Evolutionary conservation across 73 alveolate genomes (phyloP), one percentile per base, ranked within the genome.

Genomic region (Tetrahymena elliotti): DNA sequence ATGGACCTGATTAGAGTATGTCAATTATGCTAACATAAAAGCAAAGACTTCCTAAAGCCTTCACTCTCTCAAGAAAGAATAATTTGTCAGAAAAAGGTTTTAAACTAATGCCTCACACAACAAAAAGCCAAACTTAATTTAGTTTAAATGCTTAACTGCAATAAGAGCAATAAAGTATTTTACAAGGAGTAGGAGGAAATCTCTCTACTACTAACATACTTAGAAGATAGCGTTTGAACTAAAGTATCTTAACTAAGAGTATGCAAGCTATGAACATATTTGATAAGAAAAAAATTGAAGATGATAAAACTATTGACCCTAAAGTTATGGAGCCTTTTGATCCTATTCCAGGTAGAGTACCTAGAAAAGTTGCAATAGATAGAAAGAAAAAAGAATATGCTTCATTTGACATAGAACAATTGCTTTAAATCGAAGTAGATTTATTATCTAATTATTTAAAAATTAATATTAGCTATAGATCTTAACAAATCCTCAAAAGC

Each of bases 321-420:
- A 97, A 97, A 94, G 97, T 95, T 47, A 53, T 95, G 36, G 99
- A 98, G 95, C 99, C 99, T 38, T 99, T 96, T 95, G 99, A 98
- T 94, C 99, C 99, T 24, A 98, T 98, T 83, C 99, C 98, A 54
- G 99, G 99, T 20, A 97, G 98, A 94, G 99, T 99, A 8, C 99
- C 99, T 83, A 96, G 99, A 94, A 97, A 98, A 97, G 99, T 98
- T 33, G 99, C 98, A 94, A 97, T 98, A 31, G 99, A 98, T 93
- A 97, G 99, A 95, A 97, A 98, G 98, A 97, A 95, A 94, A 98
- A 98, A 93, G 98, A 98, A 16, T 98, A 97, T 96, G 99, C 99
- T 6, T 97, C 99, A 34, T 96, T 98, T 39, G 96, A 98, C 94
- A 98, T 98, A 27, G 99, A 97, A 95, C 98, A 98, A 52, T 95